Percentiles rank a stretch among this genome's conserved stretches.
Evolutionary conservation across 371 early-diverging fungal genomes (phyloP).

Genomic region (Coemansia sp.): DNA sequence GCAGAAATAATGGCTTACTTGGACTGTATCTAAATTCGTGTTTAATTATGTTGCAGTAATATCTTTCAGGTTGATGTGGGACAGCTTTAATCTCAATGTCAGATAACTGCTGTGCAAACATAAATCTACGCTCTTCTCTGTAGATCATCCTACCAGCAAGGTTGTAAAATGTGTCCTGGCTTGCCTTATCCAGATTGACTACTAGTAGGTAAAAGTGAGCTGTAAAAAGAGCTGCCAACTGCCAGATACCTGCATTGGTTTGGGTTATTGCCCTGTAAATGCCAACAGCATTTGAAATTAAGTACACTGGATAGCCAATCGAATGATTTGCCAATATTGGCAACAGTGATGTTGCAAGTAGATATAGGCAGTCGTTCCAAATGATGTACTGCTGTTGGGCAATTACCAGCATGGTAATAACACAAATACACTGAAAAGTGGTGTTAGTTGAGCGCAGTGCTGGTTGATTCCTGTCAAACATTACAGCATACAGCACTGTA

Average conservation of each 20-base stretch:
- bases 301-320: not conserved
- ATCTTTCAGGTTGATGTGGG: too few species aligned
- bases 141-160: too few species aligned
- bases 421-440: not conserved
- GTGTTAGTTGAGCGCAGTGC: not conserved
- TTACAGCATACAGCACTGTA: not conserved
- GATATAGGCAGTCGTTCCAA: not conserved
- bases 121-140: too few species aligned
- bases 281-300: not conserved
- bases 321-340: not conserved
- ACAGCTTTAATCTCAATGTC: too few species aligned
- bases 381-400: not conserved
- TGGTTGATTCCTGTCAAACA: not conserved
- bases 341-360: not conserved
- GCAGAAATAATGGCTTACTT: too few species aligned
- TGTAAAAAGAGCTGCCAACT: not conserved
- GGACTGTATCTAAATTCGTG: too few species aligned
- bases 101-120: too few species aligned
- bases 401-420: not conserved
- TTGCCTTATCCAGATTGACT: not conserved
- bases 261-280: not conserved
- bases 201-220: not conserved
- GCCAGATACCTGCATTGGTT: not conserved
- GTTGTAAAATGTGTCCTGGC: too few species aligned
- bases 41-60: too few species aligned